Percentiles rank a stretch among this genome's conserved stretches.
Conservation (phyloP, 306 rosid species). For the Quercus cerris region DNA sequence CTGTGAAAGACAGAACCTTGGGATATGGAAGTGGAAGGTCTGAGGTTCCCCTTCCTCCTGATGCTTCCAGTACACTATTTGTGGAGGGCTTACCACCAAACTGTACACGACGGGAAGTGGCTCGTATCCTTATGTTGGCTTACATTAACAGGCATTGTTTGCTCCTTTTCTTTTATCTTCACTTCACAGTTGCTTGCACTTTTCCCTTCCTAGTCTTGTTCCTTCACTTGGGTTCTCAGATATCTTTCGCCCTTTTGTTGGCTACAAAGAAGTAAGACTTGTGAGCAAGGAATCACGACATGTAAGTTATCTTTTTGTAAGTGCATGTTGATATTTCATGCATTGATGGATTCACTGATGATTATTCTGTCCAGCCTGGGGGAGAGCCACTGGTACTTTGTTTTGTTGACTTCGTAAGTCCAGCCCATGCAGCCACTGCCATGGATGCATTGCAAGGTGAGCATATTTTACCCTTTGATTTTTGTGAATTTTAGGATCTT, state of each 20-base stretch:
- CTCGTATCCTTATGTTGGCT: slow-evolving; percentile 77
- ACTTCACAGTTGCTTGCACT: neutral
- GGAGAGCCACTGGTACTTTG: slow-evolving; percentile 93
- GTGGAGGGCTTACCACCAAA: slow-evolving; percentile 95
- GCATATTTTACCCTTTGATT: slow-evolving; percentile 23
- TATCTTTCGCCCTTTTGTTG: slow-evolving; percentile 97
- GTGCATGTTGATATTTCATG: slow-evolving; percentile 9
- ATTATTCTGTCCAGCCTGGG: slow-evolving; percentile 72
- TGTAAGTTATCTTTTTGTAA: slow-evolving; percentile 48
- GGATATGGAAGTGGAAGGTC: slow-evolving; percentile 67
- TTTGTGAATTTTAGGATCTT: slow-evolving; percentile 13
- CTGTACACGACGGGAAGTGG: slow-evolving; percentile 92
- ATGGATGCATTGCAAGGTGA: slow-evolving; percentile 98
- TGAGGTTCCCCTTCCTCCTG: slow-evolving; percentile 83
- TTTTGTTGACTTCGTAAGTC: slow-evolving; percentile 92
- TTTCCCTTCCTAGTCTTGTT: slow-evolving; percentile 21
- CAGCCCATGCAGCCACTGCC: slow-evolving; percentile 98
- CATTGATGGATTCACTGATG: slow-evolving; percentile 29
- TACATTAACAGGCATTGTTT: neutral
- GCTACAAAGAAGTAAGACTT: slow-evolving; percentile 98
- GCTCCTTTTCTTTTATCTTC: neutral
- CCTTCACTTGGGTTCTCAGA: slow-evolving; percentile 58
- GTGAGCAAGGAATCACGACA: slow-evolving; percentile 96
- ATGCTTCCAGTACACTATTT: slow-evolving; percentile 85
- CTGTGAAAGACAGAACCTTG: slow-evolving; percentile 54